Evolutionary conservation across 345 rosid genomes (phyloP), one percentile per base, ranked within the genome.

Genomic region (Melaleuca alternifolia): DNA sequence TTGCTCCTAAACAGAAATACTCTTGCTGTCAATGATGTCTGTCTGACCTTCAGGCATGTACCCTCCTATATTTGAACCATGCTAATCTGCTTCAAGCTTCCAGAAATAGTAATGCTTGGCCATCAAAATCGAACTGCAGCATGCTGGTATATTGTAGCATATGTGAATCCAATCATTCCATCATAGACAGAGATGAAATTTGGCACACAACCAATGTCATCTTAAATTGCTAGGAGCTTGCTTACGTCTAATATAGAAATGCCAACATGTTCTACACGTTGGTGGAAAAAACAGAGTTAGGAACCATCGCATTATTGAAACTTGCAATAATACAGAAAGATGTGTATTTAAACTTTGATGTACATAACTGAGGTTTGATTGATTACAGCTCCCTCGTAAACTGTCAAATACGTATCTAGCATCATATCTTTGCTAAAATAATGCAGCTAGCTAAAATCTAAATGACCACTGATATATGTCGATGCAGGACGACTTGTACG

Each of bases 1-100:
- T 90, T 94, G 98, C 85, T 90, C 92, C 54, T 95, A 89, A 94
- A 87, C 81, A 71, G 90, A 86, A 83, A 86, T 37, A 10, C 28
- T 28, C 8, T 83, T 82, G 54, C 41, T 3, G 12, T 52, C 44
- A 37, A 37, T 71, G 48, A 51, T 51, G 54, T 82, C 54, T 82
- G 46, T 24, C 54, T 82, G 51, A 13, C 23, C 33, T 7, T n/a
- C 12, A 50, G 84, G 53, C 51, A 50, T 81, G 52, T 44, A n/a
- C 83, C 30, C 18, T 1, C 52, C 16, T 23, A 23, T 81, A 14
- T 23, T 28, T 81, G 11, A 46, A 52, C n/a, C 83, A 82, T 71
- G 2, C 56, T 13, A 18, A 37, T 71, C 7, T 37, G 81, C 81
- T 37, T 71, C 48, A 71, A 71, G 48, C 48, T 71, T 37, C 81